Percentiles rank a stretch among this genome's conserved stretches.
phyloP scores from a whole-genome alignment of 495 filamentous ascomycete genomes.

The Penicillium cosmopolitanum region DNA sequence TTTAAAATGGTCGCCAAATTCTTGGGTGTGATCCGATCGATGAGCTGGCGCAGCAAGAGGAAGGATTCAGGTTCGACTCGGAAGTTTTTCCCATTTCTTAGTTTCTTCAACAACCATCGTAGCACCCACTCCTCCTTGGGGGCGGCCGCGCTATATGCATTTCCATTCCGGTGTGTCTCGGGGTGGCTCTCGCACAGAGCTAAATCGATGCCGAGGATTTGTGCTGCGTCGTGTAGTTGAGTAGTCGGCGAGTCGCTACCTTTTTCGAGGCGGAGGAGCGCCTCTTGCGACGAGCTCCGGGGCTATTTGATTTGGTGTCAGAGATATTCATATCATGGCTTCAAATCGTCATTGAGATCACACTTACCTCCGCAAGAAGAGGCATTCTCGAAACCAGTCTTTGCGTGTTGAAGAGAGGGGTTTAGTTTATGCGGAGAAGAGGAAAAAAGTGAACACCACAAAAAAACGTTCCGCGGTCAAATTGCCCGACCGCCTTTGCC shows the following conservation, averaged over 20 bases:
- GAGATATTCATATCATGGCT: neutral
- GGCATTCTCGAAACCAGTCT: slow-evolving; percentile 41
- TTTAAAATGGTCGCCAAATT: slow-evolving; percentile 53
- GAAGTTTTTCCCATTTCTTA: slow-evolving; percentile 50
- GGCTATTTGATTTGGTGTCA: slow-evolving; percentile 34
- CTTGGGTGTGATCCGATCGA: slow-evolving; percentile 46
- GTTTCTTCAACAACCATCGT: slow-evolving; percentile 67
- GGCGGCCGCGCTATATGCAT: slow-evolving; percentile 31
- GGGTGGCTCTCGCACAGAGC: slow-evolving; percentile 40
- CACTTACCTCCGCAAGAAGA: slow-evolving; percentile 46
- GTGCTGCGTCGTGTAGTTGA: slow-evolving; percentile 50
- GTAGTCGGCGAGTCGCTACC: slow-evolving; percentile 44
- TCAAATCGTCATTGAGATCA: neutral
- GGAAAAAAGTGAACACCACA: slow-evolving; percentile 30
- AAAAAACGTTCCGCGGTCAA: slow-evolving; percentile 37
- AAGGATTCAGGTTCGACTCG: slow-evolving; percentile 51
- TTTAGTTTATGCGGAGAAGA: slow-evolving; percentile 20
- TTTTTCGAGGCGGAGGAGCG: slow-evolving; percentile 56
- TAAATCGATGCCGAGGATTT: slow-evolving; percentile 52
- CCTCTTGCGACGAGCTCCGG: slow-evolving; percentile 51
- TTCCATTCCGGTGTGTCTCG: slow-evolving; percentile 34
- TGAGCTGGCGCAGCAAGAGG: slow-evolving; percentile 51
- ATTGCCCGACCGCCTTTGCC: slow-evolving; percentile 51
- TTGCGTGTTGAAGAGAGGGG: slow-evolving; percentile 14
- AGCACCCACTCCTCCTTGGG: slow-evolving; percentile 69